Evolutionary conservation across 2,329 filamentous ascomycete species (phyloP).

Genomic region (Hortaea sp.): DNA sequence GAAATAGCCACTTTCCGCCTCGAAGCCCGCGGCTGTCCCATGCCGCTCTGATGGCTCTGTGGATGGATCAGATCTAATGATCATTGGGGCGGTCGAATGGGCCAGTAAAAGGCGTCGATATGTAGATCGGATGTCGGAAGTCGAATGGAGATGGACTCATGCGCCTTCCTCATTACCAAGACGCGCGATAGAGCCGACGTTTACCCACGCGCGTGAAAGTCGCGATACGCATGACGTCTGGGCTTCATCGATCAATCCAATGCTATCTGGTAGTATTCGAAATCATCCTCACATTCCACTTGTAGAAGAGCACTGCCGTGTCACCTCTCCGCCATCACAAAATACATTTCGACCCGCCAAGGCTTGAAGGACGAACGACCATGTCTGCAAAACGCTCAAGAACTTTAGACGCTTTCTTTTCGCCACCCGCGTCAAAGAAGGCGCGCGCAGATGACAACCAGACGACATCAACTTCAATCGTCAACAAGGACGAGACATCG

Average conservation of each 20-base stretch:
- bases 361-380: not conserved
- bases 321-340: too few species aligned
- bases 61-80: not conserved
- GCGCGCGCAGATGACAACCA: not conserved
- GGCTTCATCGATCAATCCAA: too few species aligned
- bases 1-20: conserved; percentile 15
- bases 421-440: conserved; percentile 36
- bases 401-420: conserved; percentile 62
- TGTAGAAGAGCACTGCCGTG: too few species aligned
- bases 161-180: too few species aligned
- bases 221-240: too few species aligned
- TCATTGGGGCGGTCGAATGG: not conserved
- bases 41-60: conserved; percentile 10
- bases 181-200: too few species aligned
- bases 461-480: not conserved
- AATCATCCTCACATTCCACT: too few species aligned
- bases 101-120: not conserved
- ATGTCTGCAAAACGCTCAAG: conserved; percentile 40
- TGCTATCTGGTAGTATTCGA: too few species aligned
- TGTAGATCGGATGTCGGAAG: not conserved
- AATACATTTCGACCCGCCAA: too few species aligned
- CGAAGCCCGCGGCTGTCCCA: conserved; percentile 21
- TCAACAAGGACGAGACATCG: not conserved
- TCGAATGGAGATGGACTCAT: not conserved
- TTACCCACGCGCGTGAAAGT: too few species aligned